Evolutionary conservation across 73 alveolate species (phyloP).

Genomic region (Paramecium sonneborni): DNA sequence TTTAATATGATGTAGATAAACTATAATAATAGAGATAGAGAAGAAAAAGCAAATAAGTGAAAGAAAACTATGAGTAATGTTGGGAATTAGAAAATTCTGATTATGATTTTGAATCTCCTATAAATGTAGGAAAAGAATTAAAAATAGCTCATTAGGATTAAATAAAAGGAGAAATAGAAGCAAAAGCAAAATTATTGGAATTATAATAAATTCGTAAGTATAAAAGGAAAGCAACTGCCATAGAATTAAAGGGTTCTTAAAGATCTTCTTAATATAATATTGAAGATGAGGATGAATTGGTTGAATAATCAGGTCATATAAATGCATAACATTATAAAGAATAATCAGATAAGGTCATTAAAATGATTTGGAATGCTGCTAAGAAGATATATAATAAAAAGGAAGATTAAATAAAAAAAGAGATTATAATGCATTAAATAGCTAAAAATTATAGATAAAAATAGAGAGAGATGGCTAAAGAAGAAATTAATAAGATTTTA

Average conservation of each 20-base stretch:
- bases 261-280: background rate
- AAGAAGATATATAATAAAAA: conserved; percentile 34
- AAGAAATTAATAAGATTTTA: background rate
- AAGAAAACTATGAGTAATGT: background rate
- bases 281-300: background rate
- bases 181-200: background rate
- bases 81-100: conserved; percentile 14
- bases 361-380: conserved; percentile 41
- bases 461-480: background rate
- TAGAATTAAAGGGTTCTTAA: background rate
- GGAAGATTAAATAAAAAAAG: background rate
- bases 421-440: background rate
- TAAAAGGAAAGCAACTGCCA: background rate
- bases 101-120: conserved; percentile 19
- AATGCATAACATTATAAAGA: background rate
- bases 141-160: background rate
- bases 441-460: background rate
- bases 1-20: background rate
- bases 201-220: background rate
- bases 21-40: background rate
- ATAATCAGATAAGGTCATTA: conserved; percentile 36
- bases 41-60: background rate
- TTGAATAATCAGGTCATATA: background rate
- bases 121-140: background rate
- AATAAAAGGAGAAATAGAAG: background rate